Evolutionary conservation across 805 yeast genomes (phyloP), one percentile per base, ranked within the genome.

Genomic region (Metschnikowia drakensbergensis): DNA sequence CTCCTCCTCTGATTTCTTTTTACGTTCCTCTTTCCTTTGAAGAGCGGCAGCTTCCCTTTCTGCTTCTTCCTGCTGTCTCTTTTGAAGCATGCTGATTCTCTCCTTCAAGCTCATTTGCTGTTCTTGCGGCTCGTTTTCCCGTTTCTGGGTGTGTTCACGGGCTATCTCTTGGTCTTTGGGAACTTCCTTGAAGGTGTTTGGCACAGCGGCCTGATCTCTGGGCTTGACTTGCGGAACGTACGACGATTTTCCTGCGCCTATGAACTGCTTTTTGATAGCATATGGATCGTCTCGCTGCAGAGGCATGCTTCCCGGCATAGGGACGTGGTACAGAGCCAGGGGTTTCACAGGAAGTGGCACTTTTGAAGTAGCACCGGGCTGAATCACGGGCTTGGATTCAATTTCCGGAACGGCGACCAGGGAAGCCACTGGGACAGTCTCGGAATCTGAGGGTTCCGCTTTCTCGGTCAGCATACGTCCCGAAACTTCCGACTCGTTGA

Each of bases 91-190:
- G 4, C 89, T 88, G 62, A 92, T 89, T 55, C 98, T 78, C 58
- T 94, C 97, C 62, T 86, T 86, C 58, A 92, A 72, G 49, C 95
- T 84, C 71, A 90, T 67, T 56, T 86, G 83, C 6, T 96, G 96
- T 31, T 76, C 80, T 30, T 76, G 84, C 23, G 28, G 74, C 80
- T 48, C 74, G 70, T 26, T 60, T 55, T 6, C 61, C 6, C 27
- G 33, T 9, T 13, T 37, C 11, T 29, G 28, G 25, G 48, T 49
- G 23, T 48, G 37, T 42, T 51, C 59, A 9, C 55, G 43, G n/a
- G 45, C 54, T 3, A 57, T 45, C 9, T 54, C 51, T 22, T 46
- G 37, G 25, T 37, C 60, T 31, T 61, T 65, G 8, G 58, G 53
- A 5, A 47, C 54, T 29, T 65, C 64, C 39, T 63, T 64, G 51